Evolutionary conservation across 306 rosid genomes (phyloP), one percentile per base, ranked within the genome.

Genomic region (Glycyrrhiza uralensis): DNA sequence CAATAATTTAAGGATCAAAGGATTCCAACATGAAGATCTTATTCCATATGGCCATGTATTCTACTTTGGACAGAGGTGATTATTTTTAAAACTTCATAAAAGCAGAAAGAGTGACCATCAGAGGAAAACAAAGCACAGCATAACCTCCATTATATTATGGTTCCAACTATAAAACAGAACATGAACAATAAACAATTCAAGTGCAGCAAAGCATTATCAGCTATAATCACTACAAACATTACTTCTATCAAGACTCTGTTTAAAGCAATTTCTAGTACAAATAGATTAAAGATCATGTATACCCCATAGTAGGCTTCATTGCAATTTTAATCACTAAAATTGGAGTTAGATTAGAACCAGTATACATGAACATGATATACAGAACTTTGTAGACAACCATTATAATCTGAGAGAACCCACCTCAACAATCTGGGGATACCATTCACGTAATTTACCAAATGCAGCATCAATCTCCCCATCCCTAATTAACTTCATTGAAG

Each of bases 371-470:
- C 71, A 55, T 38, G 30, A 67, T 69, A 52, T 45, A 58, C 19
- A 55, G 4, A 58, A 30, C 23, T 1, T 4, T 3, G 28, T 22
- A 71, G 54, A 36, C 42, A 71, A 66, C 32, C 49, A 50, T 11
- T 55, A 41, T 71, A 55, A 30, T 49, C 79, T 52, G 38, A 59
- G 81, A 72, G 58, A 77, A 45, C 85, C 74, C 71, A 95, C 97
- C 99, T 91, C 89, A 77, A 90, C 87, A 86, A 95, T 87, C 78
- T 84, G 89, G 61, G 99, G 99, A 82, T 88, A 95, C 97, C 97
- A 95, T 54, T 95, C 97, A 54, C 80, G 88, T 72, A 95, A 83
- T 77, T 89, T 95, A 73, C 67, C 79, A 66, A 95, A 81, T 72
- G 96, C 92, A 79, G 70, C 77, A 75, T 95, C 96, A 80, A 95